A percentile compares a stretch with the other conserved stretches of the same genome.
Evolutionary conservation across 352 stramenopile species (phyloP).

Genomic region (Salisapilia sapeloensis): DNA sequence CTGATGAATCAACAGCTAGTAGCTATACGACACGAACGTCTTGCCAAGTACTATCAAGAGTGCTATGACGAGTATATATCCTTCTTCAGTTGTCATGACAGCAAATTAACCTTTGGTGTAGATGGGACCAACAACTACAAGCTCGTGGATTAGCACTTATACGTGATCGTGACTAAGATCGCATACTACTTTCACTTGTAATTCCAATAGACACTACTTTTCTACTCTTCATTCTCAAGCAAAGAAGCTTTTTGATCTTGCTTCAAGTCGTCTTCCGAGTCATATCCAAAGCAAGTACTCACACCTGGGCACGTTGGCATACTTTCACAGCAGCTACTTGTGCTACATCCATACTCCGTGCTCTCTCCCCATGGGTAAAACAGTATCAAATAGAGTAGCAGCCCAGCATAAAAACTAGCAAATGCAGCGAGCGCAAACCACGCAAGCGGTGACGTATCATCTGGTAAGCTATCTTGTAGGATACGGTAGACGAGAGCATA

Average conservation of each 20-base stretch:
- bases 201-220: too few relatives aligned
- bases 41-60: conserved; percentile 55
- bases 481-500: conserved; percentile 43
- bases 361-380: conserved; percentile 17
- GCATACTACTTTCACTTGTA: too few relatives aligned
- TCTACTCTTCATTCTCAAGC: too few relatives aligned
- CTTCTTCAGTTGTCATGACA: neutral
- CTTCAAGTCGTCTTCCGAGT: too few relatives aligned
- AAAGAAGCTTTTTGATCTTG: too few relatives aligned
- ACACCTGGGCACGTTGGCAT: too few relatives aligned
- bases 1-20: conserved; percentile 59
- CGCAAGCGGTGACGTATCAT: conserved; percentile 8
- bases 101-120: conserved; percentile 1
- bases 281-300: too few relatives aligned
- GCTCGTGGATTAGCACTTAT: conserved; percentile 53
- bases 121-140: conserved; percentile 54
- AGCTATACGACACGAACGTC: conserved; percentile 34
- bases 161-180: conserved; percentile 36
- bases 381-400: conserved; percentile 40
- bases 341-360: too few relatives aligned
- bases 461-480: conserved; percentile 13
- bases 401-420: conserved; percentile 12
- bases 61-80: conserved; percentile 47
- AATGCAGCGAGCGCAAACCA: conserved; percentile 5
- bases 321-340: too few relatives aligned